Percentiles rank a stretch among this genome's conserved stretches.
These are phyloP conservation scores for Casuarina glauca DNA, from an alignment of 306 rosid genomes.

Conservation along the genomic window DNA sequence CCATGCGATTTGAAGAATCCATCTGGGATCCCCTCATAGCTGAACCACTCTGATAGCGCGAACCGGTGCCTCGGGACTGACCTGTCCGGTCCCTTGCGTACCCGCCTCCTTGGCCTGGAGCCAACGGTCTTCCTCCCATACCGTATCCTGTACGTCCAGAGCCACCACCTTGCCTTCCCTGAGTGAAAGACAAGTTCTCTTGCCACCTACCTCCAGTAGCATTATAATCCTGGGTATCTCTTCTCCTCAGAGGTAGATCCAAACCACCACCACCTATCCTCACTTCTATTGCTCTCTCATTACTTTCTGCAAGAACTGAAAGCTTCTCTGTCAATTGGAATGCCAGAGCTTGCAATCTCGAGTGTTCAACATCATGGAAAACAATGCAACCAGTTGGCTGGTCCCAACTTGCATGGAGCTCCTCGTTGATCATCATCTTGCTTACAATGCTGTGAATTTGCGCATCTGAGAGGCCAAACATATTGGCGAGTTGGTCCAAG, in stretches of 20 bases:
- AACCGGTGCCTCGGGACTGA: slow-evolving; percentile 45
- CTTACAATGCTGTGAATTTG: slow-evolving; percentile 70
- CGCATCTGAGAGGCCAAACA: slow-evolving; percentile 72
- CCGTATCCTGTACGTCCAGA: slow-evolving; percentile 65
- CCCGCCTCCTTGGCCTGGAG: slow-evolving; percentile 49
- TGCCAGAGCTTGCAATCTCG: slow-evolving; percentile 74
- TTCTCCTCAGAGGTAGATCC: slow-evolving; percentile 75
- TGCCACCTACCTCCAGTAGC: slow-evolving; percentile 72
- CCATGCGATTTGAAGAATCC: slow-evolving; percentile 76
- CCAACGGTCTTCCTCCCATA: slow-evolving; percentile 46
- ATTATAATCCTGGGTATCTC: slow-evolving; percentile 84
- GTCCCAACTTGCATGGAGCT: slow-evolving; percentile 81
- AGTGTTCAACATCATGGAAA: slow-evolving; percentile 56
- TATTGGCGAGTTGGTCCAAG: slow-evolving; percentile 62
- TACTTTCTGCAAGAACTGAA: slow-evolving; percentile 79
- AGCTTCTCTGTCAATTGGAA: slow-evolving; percentile 87
- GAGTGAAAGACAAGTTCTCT: slow-evolving; percentile 57
- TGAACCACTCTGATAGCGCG: slow-evolving; percentile 39
- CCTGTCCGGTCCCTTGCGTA: slow-evolving; percentile 54
- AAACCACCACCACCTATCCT: slow-evolving; percentile 71
- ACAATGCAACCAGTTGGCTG: slow-evolving; percentile 57
- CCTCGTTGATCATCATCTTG: slow-evolving; percentile 94
- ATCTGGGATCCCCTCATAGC: slow-evolving; percentile 62
- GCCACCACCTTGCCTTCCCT: slow-evolving; percentile 67
- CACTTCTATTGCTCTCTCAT: slow-evolving; percentile 89